Conservation (phyloP, 202 grass and related monocot genomes). For the Cymbopogon flexuosus region DNA sequence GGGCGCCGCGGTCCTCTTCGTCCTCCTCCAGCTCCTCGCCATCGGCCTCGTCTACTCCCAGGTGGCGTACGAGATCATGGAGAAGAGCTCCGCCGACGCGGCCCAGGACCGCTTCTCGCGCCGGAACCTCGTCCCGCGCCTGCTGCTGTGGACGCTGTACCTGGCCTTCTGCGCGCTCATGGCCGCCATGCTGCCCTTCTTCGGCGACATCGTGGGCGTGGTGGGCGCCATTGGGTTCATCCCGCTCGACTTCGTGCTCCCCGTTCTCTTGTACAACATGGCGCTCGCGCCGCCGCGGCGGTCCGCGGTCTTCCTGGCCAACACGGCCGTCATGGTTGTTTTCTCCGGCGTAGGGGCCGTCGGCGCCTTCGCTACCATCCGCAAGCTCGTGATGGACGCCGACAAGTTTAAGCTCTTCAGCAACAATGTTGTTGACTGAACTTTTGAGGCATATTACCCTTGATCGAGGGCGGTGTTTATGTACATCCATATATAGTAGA, state of each 20-base stretch:
- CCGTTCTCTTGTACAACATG: conserved; percentile 83
- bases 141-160: conserved; percentile 76
- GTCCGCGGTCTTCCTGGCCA: conserved; percentile 44
- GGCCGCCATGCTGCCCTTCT: conserved; percentile 95
- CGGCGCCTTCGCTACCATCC: conserved; percentile 59
- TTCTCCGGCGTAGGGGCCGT: conserved; percentile 60
- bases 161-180: conserved; percentile 67
- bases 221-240: conserved; percentile 87
- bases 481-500: background rate
- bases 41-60: conserved; percentile 85
- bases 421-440: conserved; percentile 54
- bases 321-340: conserved; percentile 60
- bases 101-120: conserved; percentile 52
- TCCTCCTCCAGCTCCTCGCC: conserved; percentile 83
- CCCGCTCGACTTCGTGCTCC: conserved; percentile 91
- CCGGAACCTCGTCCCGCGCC: conserved; percentile 66
- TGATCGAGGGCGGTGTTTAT: background rate
- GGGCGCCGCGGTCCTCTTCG: conserved; percentile 55
- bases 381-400: conserved; percentile 74
- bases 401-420: conserved; percentile 73
- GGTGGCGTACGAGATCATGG: conserved; percentile 95
- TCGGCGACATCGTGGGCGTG: conserved; percentile 79
- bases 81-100: conserved; percentile 74
- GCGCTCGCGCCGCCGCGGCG: conserved; percentile 44
- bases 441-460: background rate